Base-by-base conservation (phyloP, 345 rosid genomes). In the Theobroma cacao region DNA sequence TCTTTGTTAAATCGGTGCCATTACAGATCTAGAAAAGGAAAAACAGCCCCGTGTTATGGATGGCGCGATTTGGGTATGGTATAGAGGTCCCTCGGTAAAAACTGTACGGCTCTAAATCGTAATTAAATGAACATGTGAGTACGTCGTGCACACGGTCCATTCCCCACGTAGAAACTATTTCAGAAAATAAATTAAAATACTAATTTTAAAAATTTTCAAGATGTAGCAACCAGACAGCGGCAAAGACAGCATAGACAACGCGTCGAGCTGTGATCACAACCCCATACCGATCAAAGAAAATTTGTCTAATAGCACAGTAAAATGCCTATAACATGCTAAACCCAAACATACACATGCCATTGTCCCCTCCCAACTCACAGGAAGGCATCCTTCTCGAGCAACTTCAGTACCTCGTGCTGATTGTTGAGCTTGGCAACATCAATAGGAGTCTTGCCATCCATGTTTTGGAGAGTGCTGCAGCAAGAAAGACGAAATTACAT, bases 371-470 rank as follows among this genome's bases (percentile, higher is more conserved):
- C 52, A 10, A 55, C 30, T 89, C 85, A 96, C 85, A 94, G 94
- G 89, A 96, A 94, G 11, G 95, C 99, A 73, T 94, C 97, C 88
- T 94, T 94, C 91, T 96, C 97, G 7, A 96, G 92, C 74, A 96
- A 86, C 89, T 94, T 92, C 69, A 96, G 90, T 66, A 94, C 98
- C 5, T 96, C 98, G 0, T 91, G 86, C 86, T 96, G 99, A 85
- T 82, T 94, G 87, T 94, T 96, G 80, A 96, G 89, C 87, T 92
- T 96, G 15, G 98, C 99, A 8, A 96, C 99, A 36, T 96, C 99
- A 5, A 92, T 90, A 31, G 99, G 97, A 45, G 97, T 96, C 93
- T 96, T 96, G 52, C 97, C 98, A 55, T 96, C 99, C 87, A 90
- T 82, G 92, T 96, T 96, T 85, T 91, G 98, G 53, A 94, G 94